phyloP scores from a whole-genome alignment of 2,329 filamentous ascomycete species.

The Pyrenochaeta sp. region DNA sequence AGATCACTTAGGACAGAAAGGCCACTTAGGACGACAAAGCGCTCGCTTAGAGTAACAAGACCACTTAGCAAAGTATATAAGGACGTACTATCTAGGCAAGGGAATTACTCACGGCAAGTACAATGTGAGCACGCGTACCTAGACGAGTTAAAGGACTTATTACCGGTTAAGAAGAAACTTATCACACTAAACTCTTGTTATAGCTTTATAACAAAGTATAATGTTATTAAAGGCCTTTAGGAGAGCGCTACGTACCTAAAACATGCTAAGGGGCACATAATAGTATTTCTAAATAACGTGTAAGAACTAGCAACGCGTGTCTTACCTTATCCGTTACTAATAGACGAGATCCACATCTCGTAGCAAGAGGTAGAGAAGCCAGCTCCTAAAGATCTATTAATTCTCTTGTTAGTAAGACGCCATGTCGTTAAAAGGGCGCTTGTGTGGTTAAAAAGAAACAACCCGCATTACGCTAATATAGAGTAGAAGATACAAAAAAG shows the following conservation, averaged over 20 bases:
- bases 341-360: conserved; percentile 4
- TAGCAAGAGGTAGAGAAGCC: conserved; percentile 2
- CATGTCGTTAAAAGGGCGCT: background rate
- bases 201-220: conserved; percentile 10
- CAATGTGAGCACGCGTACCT: conserved; percentile 5
- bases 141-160: conserved; percentile 6
- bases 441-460: conserved; percentile 5
- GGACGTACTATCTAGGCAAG: no score
- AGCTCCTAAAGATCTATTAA: conserved; percentile 4
- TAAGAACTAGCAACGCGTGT: conserved; percentile 3
- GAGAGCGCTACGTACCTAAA: conserved; percentile 6
- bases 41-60: no score
- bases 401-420: conserved; percentile 2
- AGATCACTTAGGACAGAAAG: no score
- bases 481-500: no score
- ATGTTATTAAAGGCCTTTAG: background rate
- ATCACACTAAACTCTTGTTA: conserved; percentile 9
- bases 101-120: no score
- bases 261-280: conserved; percentile 7
- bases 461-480: background rate
- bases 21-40: no score
- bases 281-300: conserved; percentile 8
- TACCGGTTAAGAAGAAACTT: conserved; percentile 5
- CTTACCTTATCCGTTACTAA: conserved; percentile 4
- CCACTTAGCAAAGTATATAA: no score